A percentile compares a stretch with the other conserved stretches of the same genome.
Conservation (phyloP, 257 asterid species). For the Nicotiana paniculata region DNA sequence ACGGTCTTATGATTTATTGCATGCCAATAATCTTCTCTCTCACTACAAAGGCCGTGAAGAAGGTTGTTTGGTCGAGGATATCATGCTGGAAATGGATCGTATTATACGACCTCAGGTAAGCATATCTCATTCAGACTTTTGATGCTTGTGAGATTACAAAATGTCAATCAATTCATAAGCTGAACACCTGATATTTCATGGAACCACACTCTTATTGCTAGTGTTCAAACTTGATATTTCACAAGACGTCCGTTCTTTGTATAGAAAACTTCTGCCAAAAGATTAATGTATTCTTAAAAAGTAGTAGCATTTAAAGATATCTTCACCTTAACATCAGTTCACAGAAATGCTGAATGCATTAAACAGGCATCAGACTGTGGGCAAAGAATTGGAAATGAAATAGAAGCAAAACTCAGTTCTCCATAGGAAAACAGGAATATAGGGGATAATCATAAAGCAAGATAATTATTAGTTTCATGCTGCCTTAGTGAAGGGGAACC, state of each 20-base stretch:
- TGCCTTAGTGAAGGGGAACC: no score
- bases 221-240: not conserved
- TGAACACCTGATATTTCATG: not conserved
- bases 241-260: not conserved
- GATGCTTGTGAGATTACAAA: not conserved
- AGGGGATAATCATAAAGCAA: not conserved
- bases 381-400: not conserved
- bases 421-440: not conserved
- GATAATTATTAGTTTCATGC: not conserved
- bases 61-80: conserved; percentile 77
- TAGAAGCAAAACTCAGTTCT: not conserved
- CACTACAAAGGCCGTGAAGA: conserved; percentile 43
- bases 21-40: conserved; percentile 54
- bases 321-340: not conserved
- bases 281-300: not conserved
- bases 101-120: conserved; percentile 74
- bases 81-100: conserved; percentile 92
- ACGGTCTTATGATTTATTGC: conserved; percentile 65
- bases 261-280: not conserved
- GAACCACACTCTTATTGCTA: not conserved
- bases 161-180: not conserved
- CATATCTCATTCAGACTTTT: not conserved
- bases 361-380: not conserved
- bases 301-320: not conserved
- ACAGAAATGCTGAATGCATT: not conserved